Conservation (phyloP, 345 rosid genomes). For the Combretum micranthum region DNA sequence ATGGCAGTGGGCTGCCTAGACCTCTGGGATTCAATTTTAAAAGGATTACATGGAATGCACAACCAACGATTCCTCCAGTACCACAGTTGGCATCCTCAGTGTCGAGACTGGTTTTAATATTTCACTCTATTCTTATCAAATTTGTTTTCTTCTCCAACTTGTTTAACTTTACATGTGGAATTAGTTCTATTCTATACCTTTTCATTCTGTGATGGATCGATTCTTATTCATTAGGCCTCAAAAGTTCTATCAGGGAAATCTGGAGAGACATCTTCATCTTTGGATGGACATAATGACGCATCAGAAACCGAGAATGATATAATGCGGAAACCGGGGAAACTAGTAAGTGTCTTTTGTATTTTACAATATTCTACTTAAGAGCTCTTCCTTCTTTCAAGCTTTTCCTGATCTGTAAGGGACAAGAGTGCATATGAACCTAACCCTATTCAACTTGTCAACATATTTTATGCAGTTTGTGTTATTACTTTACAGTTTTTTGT, state of each 20-base stretch:
- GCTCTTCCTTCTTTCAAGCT: too few relatives aligned
- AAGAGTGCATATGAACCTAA: too few relatives aligned
- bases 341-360: constrained; percentile 31
- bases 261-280: constrained; percentile 28
- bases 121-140: constrained; percentile 10
- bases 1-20: constrained; percentile 17
- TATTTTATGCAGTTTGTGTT: too few relatives aligned
- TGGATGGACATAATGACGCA: constrained; percentile 26
- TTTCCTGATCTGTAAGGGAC: too few relatives aligned
- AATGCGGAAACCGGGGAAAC: constrained; percentile 35
- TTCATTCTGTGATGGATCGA: neutral
- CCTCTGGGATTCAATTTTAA: constrained; percentile 30
- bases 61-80: constrained; percentile 37
- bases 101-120: constrained; percentile 64
- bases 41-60: constrained; percentile 52
- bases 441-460: too few relatives aligned
- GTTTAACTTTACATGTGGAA: neutral
- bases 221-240: constrained; percentile 41
- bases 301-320: constrained; percentile 21
- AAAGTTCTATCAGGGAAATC: constrained; percentile 35
- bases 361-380: neutral
- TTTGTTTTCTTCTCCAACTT: constrained; percentile 1
- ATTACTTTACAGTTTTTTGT: too few relatives aligned
- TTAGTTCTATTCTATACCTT: neutral
- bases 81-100: constrained; percentile 63